phyloP scores from a whole-genome alignment of 2,329 filamentous ascomycete species.

The Ophiostoma perfectum region DNA sequence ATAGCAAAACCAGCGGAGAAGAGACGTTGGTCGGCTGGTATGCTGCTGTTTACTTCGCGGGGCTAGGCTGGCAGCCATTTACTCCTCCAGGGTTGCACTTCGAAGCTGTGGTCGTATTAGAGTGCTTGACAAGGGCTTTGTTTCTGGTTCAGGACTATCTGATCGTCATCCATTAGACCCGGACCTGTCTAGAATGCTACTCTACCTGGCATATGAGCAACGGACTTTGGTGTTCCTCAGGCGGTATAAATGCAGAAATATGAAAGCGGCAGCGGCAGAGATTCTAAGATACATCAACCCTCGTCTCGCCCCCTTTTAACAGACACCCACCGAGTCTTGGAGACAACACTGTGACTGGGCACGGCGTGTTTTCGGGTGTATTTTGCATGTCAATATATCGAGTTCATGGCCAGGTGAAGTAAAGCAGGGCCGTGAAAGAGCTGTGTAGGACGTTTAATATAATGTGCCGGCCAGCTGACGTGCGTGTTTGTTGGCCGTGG shows the following conservation, averaged over 20 bases:
- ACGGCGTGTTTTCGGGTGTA: constrained; percentile 3
- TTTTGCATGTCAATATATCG: background rate
- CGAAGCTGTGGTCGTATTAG: background rate
- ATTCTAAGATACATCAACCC: too few species aligned
- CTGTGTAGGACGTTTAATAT: background rate
- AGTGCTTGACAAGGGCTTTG: background rate
- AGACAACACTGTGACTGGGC: background rate
- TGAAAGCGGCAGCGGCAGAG: too few species aligned
- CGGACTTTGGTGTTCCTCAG: too few species aligned
- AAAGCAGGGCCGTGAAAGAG: too few species aligned
- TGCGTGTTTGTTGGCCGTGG: background rate
- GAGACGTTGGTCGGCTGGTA: background rate
- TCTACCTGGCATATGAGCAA: too few species aligned
- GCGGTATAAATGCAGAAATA: too few species aligned
- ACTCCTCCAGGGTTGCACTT: background rate
- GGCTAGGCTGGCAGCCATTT: background rate
- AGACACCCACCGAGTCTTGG: too few species aligned
- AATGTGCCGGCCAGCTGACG: constrained; percentile 6
- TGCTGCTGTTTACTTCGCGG: background rate
- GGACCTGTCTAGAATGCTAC: too few species aligned
- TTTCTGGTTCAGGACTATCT: too few species aligned
- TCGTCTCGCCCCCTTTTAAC: too few species aligned
- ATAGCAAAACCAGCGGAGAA: background rate
- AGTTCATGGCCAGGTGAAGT: too few species aligned
- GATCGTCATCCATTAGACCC: too few species aligned